Conservation (phyloP, 192 early-diverging fungal genomes). For the Podila minutissima region DNA sequence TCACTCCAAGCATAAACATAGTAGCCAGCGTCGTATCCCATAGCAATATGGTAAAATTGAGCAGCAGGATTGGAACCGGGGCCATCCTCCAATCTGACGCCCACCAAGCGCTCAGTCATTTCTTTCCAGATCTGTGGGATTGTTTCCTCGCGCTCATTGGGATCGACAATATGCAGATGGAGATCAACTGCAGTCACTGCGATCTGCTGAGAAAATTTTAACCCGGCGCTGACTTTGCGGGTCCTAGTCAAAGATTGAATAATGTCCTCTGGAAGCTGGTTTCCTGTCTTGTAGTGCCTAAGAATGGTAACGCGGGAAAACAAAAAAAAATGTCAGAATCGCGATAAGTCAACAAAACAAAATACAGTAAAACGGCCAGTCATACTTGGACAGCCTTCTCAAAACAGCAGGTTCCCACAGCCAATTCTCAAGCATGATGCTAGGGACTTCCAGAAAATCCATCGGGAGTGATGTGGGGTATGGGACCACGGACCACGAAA, state of each 20-base stretch:
- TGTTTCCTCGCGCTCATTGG: conserved; percentile 36
- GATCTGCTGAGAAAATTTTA: conserved; percentile 79
- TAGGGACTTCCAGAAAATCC: conserved; percentile 92
- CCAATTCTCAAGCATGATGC: conserved; percentile 93
- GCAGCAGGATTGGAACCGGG: conserved; percentile 20
- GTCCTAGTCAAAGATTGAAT: conserved; percentile 74
- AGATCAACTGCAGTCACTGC: conserved; percentile 85
- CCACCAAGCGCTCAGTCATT: conserved; percentile 53
- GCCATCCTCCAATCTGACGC: conserved; percentile 20
- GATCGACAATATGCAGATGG: conserved; percentile 72
- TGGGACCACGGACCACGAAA: conserved; percentile 78
- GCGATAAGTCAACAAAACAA: too few relatives aligned
- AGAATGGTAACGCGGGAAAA: conserved; percentile 41
- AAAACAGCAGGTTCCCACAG: conserved; percentile 71
- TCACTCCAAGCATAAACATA: conserved; percentile 85
- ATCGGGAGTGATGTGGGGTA: conserved; percentile 81
- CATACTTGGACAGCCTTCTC: conserved; percentile 34
- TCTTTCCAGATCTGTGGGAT: conserved; percentile 53
- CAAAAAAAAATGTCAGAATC: too few relatives aligned
- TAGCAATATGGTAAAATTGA: conserved; percentile 47
- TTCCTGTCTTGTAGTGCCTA: conserved; percentile 76
- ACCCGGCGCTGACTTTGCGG: conserved; percentile 80
- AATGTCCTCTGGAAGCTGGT: conserved; percentile 76
- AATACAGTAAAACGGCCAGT: too few relatives aligned
- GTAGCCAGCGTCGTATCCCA: conserved; percentile 59